Conservation (phyloP, 2,329 filamentous ascomycete genomes). For the Trichoderma harzianum region DNA sequence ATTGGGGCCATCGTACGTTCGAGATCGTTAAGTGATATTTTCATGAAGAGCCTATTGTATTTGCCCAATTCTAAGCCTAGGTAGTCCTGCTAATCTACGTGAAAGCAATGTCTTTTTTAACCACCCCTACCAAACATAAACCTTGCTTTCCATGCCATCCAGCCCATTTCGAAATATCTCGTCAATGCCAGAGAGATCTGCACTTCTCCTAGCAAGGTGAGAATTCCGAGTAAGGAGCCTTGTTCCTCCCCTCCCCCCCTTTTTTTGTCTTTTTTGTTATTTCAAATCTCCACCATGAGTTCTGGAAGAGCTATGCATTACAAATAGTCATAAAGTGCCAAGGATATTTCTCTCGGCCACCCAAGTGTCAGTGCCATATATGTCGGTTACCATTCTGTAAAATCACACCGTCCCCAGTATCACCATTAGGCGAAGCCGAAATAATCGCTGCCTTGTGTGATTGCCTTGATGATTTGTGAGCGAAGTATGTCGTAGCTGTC, state of each 20-base stretch:
- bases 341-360: neutral
- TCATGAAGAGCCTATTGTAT: conserved; percentile 5
- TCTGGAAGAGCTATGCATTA: conserved; percentile 17
- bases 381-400: neutral
- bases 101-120: conserved; percentile 18
- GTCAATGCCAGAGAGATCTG: conserved; percentile 29
- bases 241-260: neutral
- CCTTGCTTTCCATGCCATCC: conserved; percentile 9
- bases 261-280: neutral
- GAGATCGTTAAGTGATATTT: neutral
- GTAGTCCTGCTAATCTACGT: conserved; percentile 15
- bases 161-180: neutral
- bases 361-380: neutral
- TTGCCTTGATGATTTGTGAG: conserved; percentile 86
- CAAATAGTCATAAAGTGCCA: conserved; percentile 17
- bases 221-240: neutral
- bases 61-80: conserved; percentile 15
- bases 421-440: conserved; percentile 84
- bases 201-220: conserved; percentile 29
- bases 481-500: conserved; percentile 91
- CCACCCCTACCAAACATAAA: conserved; percentile 15
- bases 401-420: neutral
- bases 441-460: conserved; percentile 95
- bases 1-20: neutral
- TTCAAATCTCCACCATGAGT: neutral